Evolutionary conservation across 768 basidiomycete genomes (phyloP), one percentile per base, ranked within the genome.

Genomic region (Panaeolus cyanescens): DNA sequence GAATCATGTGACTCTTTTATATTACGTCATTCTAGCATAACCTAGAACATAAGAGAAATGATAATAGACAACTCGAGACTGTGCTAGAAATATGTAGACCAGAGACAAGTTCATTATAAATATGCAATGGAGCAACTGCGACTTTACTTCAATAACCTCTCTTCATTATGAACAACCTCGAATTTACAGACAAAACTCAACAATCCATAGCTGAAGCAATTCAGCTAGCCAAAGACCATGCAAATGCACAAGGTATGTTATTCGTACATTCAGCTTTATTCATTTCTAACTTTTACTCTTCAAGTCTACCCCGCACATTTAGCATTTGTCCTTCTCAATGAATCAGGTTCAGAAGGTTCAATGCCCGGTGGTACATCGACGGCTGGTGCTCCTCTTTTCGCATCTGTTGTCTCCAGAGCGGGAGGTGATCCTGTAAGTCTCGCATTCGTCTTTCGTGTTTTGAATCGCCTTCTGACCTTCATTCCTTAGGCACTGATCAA

Each of bases 171-270:
- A 77, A 80, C 62, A 85, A 85, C 75, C 77, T 91, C 63, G 90
- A 96, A 66, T 91, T 95, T 67, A 96, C 95, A 30, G 92, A 96
- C 74, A 93, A 91, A 72, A 84, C 94, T 12, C 82, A 85, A 68
- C 83, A 89, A 67, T 81, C 88, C 28, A 69, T 96, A 58, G 75
- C 85, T 58, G 85, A 85, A 55, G 89, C 94, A 1, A 73, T 93
- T 58, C 92, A 93, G 67, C 82, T 90, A 40, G 93, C 94, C 10
- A 93, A 87, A 70, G 93, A 96, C 74, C 86, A 93, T 70, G 83
- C 91, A 17, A 87, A 94, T 68, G 88, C 87, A 0, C 90, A 95
- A 83, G 85, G 92, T 90, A 74, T 66, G 75, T 74, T 13, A 2
- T 22, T 32, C 33, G 33, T n/a, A 25, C 22, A 45, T 4, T 5